Evolutionary conservation across 1,284 basidiomycete genomes (phyloP).

Genomic region (Inonotus hispidus): DNA sequence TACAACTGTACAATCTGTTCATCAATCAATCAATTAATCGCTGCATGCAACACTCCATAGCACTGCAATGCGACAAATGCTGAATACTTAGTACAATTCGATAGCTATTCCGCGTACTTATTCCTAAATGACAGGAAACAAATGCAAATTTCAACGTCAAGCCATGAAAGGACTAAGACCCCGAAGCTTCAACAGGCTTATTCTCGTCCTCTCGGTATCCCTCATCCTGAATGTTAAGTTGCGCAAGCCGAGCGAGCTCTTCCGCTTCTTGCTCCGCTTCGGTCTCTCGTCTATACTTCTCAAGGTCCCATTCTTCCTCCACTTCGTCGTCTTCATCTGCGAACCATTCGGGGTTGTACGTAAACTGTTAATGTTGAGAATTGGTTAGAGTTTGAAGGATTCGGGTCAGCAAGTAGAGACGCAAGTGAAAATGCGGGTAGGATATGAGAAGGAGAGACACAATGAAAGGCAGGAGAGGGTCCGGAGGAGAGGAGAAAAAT

Average conservation of each 20-base stretch:
- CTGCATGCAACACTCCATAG: neutral
- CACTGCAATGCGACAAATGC: neutral
- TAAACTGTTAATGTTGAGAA: conserved; percentile 54
- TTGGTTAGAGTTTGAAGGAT: conserved; percentile 2
- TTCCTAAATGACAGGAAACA: neutral
- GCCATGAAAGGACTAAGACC: neutral
- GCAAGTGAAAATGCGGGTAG: neutral
- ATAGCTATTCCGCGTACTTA: neutral
- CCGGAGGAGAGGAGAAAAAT: neutral
- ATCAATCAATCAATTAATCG: too few species aligned
- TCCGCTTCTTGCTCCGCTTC: conserved; percentile 52
- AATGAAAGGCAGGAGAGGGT: neutral
- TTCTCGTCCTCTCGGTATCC: conserved; percentile 15
- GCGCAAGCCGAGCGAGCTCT: conserved; percentile 36
- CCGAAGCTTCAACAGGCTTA: neutral
- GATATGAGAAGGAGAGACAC: neutral
- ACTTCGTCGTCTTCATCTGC: conserved; percentile 79
- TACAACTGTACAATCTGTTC: neutral
- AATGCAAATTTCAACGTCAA: neutral
- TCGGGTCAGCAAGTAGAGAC: neutral
- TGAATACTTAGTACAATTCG: neutral
- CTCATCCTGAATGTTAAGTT: conserved; percentile 26
- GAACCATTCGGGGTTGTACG: conserved; percentile 96
- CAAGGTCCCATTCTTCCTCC: conserved; percentile 70
- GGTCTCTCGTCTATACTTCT: conserved; percentile 55